Evolutionary conservation across 129 eudicot species (phyloP).

Genomic region (Centrapalus pauciflorus): DNA sequence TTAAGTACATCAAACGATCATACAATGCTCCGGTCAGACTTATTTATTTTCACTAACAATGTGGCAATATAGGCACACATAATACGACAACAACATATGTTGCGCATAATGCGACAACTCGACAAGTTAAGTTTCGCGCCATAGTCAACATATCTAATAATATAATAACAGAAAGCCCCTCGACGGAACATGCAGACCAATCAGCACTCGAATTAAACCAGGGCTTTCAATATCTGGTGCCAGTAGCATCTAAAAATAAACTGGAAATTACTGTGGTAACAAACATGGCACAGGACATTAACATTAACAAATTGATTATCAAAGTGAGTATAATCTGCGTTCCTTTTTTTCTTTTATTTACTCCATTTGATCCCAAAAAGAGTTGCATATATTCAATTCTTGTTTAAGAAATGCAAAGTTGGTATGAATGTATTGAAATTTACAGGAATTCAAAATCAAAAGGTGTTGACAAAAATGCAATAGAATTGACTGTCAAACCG

Average conservation of each 20-base stretch:
- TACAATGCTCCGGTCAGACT: neutral
- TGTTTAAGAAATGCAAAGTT: neutral
- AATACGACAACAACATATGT: constrained; percentile 3
- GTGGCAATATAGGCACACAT: constrained; percentile 1
- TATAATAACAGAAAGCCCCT: neutral
- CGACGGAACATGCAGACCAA: constrained; percentile 7
- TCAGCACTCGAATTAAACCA: neutral
- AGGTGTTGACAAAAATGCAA: constrained; percentile 12
- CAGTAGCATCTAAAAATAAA: neutral
- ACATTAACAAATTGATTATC: constrained; percentile 10
- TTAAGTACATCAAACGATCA: neutral
- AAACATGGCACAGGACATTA: constrained; percentile 10
- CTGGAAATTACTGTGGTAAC: neutral
- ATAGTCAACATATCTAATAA: neutral
- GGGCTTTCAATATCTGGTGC: constrained; percentile 16
- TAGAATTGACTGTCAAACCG: neutral
- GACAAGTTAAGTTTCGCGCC: neutral
- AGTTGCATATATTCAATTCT: neutral
- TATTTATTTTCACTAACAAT: neutral
- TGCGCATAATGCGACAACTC: neutral
- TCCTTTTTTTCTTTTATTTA: neutral
- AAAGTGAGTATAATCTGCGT: neutral
- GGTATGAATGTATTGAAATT: neutral
- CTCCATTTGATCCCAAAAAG: constrained; percentile 3
- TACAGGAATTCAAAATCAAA: neutral